Conservation (phyloP, 495 filamentous ascomycete genomes). For the Penicilliopsis zonata region DNA sequence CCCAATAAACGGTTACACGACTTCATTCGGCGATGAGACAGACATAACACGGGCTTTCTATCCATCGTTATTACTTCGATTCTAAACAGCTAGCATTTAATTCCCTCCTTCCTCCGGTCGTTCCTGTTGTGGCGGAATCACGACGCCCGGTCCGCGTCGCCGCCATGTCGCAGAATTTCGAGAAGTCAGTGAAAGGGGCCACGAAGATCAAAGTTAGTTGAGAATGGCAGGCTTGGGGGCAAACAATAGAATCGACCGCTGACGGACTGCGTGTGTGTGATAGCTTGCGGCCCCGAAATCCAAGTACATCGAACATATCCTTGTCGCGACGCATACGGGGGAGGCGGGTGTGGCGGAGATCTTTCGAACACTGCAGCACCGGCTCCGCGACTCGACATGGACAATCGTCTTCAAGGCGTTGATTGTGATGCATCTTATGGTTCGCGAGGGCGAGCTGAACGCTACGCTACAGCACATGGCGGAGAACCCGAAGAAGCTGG, state of each 20-base stretch:
- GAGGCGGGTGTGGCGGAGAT: constrained; percentile 95
- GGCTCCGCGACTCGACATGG: constrained; percentile 93
- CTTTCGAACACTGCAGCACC: constrained; percentile 78
- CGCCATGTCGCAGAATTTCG: constrained; percentile 70
- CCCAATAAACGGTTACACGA: too few relatives aligned
- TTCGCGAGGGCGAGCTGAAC: constrained; percentile 85
- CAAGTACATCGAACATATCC: constrained; percentile 98
- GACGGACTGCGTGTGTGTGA: constrained; percentile 5
- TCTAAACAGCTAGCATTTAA: too few relatives aligned
- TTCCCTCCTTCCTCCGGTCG: constrained; percentile 1
- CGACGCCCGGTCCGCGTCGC: constrained; percentile 6
- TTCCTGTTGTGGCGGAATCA: constrained; percentile 4
- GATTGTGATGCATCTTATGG: constrained; percentile 94
- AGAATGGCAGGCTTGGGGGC: too few relatives aligned
- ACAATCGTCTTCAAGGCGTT: constrained; percentile 92
- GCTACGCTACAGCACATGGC: constrained; percentile 78
- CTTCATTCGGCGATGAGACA: too few relatives aligned
- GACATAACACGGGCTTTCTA: too few relatives aligned
- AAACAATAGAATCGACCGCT: too few relatives aligned
- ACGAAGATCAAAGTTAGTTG: constrained; percentile 83
- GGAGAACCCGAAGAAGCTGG: constrained; percentile 70
- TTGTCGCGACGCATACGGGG: constrained; percentile 88
- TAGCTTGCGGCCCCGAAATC: constrained; percentile 94
- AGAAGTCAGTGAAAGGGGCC: constrained; percentile 88
- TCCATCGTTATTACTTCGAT: too few relatives aligned